Base-by-base conservation (phyloP, 371 early-diverging fungal species). In the Chytridium lagenaria region DNA sequence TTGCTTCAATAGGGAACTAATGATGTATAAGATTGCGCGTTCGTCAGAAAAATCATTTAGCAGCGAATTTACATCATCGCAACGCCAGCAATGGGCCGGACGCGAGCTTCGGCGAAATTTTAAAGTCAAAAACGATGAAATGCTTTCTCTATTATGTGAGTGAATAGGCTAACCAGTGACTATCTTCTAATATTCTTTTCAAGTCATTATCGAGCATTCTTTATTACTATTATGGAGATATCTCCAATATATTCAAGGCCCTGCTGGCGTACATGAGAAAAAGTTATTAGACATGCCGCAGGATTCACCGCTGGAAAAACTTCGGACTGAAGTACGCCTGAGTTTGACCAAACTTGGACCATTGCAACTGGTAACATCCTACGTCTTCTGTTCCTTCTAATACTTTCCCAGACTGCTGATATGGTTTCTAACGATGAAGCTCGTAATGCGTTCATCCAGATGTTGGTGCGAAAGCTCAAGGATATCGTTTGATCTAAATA, bases 161-260 rank as follows among this genome's bases (percentile, higher is more conserved):
- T 59, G 10, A 5, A 68, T 70, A 12, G 12, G 16, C 26, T 33
- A 67, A 5, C 31, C n/a, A 10, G 50, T 55, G 44, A 38, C 31
- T 23, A 36, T 68, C 23, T 33, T 10, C 36, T 28, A 16, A 34
- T 23, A 19, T 68, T 37, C 0, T 23, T 1, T 68, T 31, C 15
- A 72, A 86, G 87, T 82, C 71, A 67, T 85, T 38, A 71, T 85
- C 50, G 89, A 88, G 69, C 80, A 82, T 28, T 74, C 79, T 0
- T 72, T 89, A 50, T 77, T 85, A 23, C 74, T 89, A 66, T 69
- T 85, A 37, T 89, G 87, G 88, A 80, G 87, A 52, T 84, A 84
- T 70, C 77, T 85, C 59, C 68, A 66, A 19, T 44, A 37, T 44
- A 16, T 15, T 19, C 44, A 34, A 7, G 78, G 63, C n/a, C n/a